phyloP scores from a whole-genome alignment of 164 flowering plant genomes.

The Cinnamomum chago region DNA sequence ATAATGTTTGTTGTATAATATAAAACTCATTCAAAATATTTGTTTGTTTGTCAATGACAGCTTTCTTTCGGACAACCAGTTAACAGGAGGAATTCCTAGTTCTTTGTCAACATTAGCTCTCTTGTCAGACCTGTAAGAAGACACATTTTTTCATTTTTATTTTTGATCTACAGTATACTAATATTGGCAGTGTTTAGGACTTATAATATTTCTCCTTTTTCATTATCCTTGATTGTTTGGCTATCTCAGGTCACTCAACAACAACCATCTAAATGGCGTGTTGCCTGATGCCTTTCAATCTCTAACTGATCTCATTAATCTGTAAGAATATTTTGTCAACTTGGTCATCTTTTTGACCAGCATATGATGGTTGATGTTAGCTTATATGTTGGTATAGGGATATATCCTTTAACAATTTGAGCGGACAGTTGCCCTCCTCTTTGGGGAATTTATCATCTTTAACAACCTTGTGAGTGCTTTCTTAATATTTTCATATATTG shows the following conservation, averaged over 20 bases:
- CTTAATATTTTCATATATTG: background rate
- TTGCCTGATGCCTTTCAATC: conserved; percentile 65
- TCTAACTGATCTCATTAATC: conserved; percentile 49
- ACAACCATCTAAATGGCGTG: conserved; percentile 59
- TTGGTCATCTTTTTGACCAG: conserved; percentile 1
- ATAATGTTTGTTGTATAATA: background rate
- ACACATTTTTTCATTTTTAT: background rate
- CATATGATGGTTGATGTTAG: background rate
- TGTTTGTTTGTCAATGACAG: conserved; percentile 29
- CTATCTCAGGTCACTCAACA: conserved; percentile 59
- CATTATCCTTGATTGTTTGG: background rate
- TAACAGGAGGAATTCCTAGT: conserved; percentile 82
- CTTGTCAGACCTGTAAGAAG: conserved; percentile 58
- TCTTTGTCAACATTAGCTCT: conserved; percentile 47
- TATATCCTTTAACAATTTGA: conserved; percentile 68
- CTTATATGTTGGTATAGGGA: conserved; percentile 57
- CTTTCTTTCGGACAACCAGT: conserved; percentile 84
- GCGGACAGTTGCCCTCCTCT: conserved; percentile 71
- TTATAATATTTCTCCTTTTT: background rate
- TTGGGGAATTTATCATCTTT: conserved; percentile 42
- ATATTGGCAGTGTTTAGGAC: too few species aligned
- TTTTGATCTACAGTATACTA: background rate
- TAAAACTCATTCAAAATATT: background rate
- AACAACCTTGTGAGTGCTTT: conserved; percentile 58
- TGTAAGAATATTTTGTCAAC: conserved; percentile 39